Conservation (phyloP, 2,329 filamentous ascomycete species). For the Magnaporthiopsis rhizophila region DNA sequence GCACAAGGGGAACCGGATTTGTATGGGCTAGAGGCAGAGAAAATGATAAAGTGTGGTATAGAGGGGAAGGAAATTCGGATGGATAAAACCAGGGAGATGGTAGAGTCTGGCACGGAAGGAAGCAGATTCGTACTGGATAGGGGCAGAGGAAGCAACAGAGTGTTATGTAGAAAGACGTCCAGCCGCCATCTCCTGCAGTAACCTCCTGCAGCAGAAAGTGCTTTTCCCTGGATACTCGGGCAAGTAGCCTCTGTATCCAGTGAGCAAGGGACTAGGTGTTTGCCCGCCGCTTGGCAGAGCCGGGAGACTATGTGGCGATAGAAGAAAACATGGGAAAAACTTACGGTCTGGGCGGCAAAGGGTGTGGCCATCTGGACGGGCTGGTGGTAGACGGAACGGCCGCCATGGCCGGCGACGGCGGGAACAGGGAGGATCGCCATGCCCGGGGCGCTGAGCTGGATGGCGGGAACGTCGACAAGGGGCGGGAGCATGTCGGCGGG, state of each 20-base stretch:
- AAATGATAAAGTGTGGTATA: too few species aligned
- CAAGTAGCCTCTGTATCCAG: neutral
- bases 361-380: neutral
- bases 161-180: neutral
- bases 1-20: too few species aligned
- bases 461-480: constrained; percentile 33
- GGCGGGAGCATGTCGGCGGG: constrained; percentile 45
- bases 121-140: too few species aligned
- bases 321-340: neutral
- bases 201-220: neutral
- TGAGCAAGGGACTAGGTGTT: neutral
- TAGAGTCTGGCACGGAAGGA: too few species aligned
- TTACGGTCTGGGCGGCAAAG: neutral
- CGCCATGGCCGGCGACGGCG: constrained; percentile 8
- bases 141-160: neutral
- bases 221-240: neutral
- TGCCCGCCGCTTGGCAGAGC: neutral
- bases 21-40: too few species aligned
- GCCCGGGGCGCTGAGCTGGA: constrained; percentile 28
- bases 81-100: too few species aligned
- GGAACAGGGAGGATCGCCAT: constrained; percentile 41
- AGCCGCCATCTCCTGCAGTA: too few species aligned
- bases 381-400: neutral
- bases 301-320: neutral
- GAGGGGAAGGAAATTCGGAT: too few species aligned